These are phyloP conservation scores for Geosmithia morbida DNA, from an alignment of 2,329 filamentous ascomycete genomes.

Conservation along the genomic window DNA sequence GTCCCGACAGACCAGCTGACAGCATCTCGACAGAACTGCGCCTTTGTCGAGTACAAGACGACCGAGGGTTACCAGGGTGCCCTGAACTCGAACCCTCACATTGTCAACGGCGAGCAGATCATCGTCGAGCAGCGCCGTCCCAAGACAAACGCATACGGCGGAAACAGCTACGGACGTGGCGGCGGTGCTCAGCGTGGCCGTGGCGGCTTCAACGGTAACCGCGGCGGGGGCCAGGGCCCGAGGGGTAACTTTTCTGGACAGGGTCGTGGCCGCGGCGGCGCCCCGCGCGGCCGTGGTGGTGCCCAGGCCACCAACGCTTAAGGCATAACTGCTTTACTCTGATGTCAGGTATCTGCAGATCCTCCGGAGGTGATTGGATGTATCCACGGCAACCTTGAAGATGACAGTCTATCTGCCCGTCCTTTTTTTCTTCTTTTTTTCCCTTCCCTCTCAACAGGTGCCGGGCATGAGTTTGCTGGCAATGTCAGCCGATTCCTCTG, in stretches of 20 bases:
- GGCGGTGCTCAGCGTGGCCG: conserved; percentile 46
- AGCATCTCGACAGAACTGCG: conserved; percentile 57
- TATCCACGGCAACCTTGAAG: too few species aligned
- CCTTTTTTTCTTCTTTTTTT: too few species aligned
- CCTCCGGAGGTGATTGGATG: too few species aligned
- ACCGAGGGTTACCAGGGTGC: conserved; percentile 72
- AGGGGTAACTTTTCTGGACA: conserved; percentile 58
- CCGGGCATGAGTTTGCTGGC: too few species aligned
- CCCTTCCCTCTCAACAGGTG: too few species aligned
- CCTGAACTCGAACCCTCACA: conserved; percentile 70
- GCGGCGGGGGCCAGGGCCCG: conserved; percentile 46
- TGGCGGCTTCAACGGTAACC: conserved; percentile 46
- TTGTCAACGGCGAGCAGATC: conserved; percentile 69
- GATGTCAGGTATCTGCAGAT: too few species aligned
- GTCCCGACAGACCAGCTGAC: conserved; percentile 1
- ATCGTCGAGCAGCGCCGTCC: conserved; percentile 79
- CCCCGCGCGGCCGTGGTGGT: conserved; percentile 49
- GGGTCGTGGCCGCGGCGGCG: conserved; percentile 51
- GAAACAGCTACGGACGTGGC: conserved; percentile 49
- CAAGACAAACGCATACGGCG: conserved; percentile 55
- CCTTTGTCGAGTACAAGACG: conserved; percentile 87
- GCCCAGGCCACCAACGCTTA: conserved; percentile 39
- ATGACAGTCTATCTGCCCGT: too few species aligned
- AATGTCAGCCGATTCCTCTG: too few species aligned
- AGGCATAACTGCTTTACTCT: neutral